phyloP scores from a whole-genome alignment of 306 rosid genomes.

The Arachis stenosperma region DNA sequence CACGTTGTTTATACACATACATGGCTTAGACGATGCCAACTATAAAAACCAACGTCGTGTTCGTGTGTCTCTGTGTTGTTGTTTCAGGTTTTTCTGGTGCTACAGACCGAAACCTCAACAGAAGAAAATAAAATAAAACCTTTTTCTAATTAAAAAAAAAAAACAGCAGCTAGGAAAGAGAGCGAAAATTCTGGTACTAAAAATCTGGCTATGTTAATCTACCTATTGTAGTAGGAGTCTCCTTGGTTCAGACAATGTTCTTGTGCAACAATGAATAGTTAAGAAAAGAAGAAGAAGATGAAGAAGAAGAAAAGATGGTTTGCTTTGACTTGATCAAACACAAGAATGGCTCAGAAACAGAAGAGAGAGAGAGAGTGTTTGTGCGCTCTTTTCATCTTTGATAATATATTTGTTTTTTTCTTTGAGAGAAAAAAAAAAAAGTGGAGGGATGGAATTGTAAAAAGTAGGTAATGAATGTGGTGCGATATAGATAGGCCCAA shows the following conservation, averaged over 20 bases:
- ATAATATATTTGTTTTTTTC: background rate
- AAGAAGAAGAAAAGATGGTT: background rate
- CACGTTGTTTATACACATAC: background rate
- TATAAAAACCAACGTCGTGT: slow-evolving; percentile 18
- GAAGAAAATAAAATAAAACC: too few species aligned
- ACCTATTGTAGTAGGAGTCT: slow-evolving; percentile 21
- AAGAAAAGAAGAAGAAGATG: background rate
- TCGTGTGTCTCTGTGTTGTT: slow-evolving; percentile 8
- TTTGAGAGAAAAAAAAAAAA: background rate
- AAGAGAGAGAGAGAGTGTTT: background rate
- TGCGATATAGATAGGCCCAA: slow-evolving; percentile 37
- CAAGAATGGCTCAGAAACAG: slow-evolving; percentile 16
- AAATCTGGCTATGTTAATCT: slow-evolving; percentile 24
- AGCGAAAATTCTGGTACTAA: background rate
- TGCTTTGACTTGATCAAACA: slow-evolving; percentile 49
- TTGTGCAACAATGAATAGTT: background rate
- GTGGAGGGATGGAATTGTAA: background rate
- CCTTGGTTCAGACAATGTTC: slow-evolving; percentile 23
- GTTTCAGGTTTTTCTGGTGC: slow-evolving; percentile 30
- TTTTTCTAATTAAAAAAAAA: background rate
- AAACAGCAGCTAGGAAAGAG: background rate
- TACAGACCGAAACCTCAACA: slow-evolving; percentile 25
- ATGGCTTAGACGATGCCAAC: background rate
- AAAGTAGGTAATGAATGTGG: slow-evolving; percentile 48
- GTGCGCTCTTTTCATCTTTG: slow-evolving; percentile 25